These are phyloP conservation scores for Vigna angularis DNA, from an alignment of 306 rosid genomes.

Conservation along the genomic window DNA sequence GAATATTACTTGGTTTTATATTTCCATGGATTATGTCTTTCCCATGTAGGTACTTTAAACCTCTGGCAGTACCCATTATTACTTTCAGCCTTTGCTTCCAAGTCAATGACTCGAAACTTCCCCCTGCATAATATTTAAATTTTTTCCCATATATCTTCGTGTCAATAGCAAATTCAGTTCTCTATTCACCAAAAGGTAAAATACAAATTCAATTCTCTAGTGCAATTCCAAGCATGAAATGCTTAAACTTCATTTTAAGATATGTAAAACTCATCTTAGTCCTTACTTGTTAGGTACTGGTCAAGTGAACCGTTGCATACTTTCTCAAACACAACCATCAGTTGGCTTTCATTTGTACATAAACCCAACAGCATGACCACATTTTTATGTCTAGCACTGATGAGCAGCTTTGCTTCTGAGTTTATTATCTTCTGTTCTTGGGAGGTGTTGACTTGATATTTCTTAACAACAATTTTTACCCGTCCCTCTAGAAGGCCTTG, in stretches of 20 bases:
- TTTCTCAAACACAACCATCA: slow-evolving; percentile 73
- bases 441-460: slow-evolving; percentile 54
- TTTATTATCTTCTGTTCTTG: slow-evolving; percentile 66
- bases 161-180: slow-evolving; percentile 23
- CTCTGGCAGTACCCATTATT: slow-evolving; percentile 71
- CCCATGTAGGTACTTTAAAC: slow-evolving; percentile 67
- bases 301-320: slow-evolving; percentile 84
- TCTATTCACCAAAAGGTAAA: too few species aligned
- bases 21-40: slow-evolving; percentile 79
- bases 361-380: slow-evolving; percentile 77
- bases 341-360: slow-evolving; percentile 55
- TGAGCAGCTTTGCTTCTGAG: slow-evolving; percentile 62
- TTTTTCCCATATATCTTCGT: slow-evolving; percentile 7
- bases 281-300: slow-evolving; percentile 71
- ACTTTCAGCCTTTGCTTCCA: slow-evolving; percentile 81
- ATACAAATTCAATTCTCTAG: slow-evolving; percentile 15
- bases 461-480: slow-evolving; percentile 73
- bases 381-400: slow-evolving; percentile 72
- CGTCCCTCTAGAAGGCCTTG: slow-evolving; percentile 56
- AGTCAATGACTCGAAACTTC: slow-evolving; percentile 54
- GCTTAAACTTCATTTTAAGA: background rate
- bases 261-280: slow-evolving; percentile 19
- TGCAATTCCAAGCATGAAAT: slow-evolving; percentile 19
- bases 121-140: slow-evolving; percentile 57
- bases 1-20: slow-evolving; percentile 79